These are phyloP conservation scores for Vanilla planifolia DNA, from an alignment of 106 monocot species.

Conservation along the genomic window DNA sequence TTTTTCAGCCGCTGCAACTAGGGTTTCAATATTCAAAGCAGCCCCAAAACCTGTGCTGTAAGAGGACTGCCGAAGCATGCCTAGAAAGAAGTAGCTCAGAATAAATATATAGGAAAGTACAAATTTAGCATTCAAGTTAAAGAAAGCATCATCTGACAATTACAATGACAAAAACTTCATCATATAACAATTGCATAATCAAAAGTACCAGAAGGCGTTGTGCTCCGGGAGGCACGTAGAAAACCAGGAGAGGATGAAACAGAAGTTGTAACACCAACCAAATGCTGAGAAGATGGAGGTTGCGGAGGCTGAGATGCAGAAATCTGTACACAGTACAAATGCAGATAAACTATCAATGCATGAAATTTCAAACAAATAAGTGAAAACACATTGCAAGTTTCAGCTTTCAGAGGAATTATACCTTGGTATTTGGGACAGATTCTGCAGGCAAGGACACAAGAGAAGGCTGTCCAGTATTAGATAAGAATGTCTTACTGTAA, in stretches of 20 bases:
- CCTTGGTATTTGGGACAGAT: constrained; percentile 51
- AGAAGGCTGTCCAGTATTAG: constrained; percentile 29
- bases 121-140: background rate
- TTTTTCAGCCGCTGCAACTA: constrained; percentile 93
- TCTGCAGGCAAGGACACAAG: constrained; percentile 38
- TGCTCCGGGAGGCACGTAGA: constrained; percentile 46
- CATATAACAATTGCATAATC: background rate
- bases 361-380: background rate
- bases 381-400: background rate
- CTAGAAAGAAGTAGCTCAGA: constrained; percentile 19
- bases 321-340: background rate
- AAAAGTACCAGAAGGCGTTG: constrained; percentile 54
- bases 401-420: constrained; percentile 14
- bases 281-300: constrained; percentile 31
- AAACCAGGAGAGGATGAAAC: constrained; percentile 53
- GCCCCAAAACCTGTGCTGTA: constrained; percentile 83
- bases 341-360: background rate
- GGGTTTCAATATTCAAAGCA: constrained; percentile 91
- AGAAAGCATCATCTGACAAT: background rate
- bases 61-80: constrained; percentile 68
- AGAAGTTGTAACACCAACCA: constrained; percentile 25
- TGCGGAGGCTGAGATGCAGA: constrained; percentile 19
- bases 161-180: background rate
- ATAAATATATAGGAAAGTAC: constrained; percentile 1
- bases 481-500: constrained; percentile 24